Percentiles rank a stretch among this genome's conserved stretches.
Conservation (phyloP, 1,284 basidiomycete genomes). For the Apiotrichum veenhuisii region DNA sequence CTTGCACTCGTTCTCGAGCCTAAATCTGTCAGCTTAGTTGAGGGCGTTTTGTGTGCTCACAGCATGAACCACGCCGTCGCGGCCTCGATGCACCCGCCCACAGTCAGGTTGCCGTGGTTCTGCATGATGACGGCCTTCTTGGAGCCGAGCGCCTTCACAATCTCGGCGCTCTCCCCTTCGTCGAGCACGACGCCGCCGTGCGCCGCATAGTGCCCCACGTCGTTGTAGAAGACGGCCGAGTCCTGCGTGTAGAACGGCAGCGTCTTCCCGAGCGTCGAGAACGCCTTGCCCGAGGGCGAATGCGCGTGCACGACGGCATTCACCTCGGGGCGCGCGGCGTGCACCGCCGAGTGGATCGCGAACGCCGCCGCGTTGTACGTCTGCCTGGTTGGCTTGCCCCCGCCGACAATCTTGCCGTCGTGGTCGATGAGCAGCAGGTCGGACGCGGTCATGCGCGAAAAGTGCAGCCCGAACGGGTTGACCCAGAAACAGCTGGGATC, state of each 20-base stretch:
- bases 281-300: slow-evolving; percentile 61
- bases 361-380: slow-evolving; percentile 55
- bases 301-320: slow-evolving; percentile 65
- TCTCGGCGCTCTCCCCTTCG: slow-evolving; percentile 58
- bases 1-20: slow-evolving; percentile 32
- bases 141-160: slow-evolving; percentile 56
- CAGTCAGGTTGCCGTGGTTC: slow-evolving; percentile 61
- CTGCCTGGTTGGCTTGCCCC: slow-evolving; percentile 49
- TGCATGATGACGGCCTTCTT: slow-evolving; percentile 52
- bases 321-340: slow-evolving; percentile 61
- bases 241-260: slow-evolving; percentile 52
- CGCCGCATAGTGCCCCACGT: slow-evolving; percentile 35
- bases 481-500: slow-evolving; percentile 48
- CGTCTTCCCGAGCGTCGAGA: slow-evolving; percentile 56
- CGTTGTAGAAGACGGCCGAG: slow-evolving; percentile 27
- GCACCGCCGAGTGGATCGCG: slow-evolving; percentile 59
- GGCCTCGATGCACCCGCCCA: slow-evolving; percentile 39
- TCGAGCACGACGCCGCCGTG: slow-evolving; percentile 62
- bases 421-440: slow-evolving; percentile 55
- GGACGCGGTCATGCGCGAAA: slow-evolving; percentile 53
- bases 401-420: slow-evolving; percentile 52
- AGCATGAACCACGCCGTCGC: slow-evolving; percentile 30
- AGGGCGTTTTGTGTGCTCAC: slow-evolving; percentile 20
- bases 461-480: slow-evolving; percentile 35
- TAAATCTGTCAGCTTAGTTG: slow-evolving; percentile 4